Evolutionary conservation across 139 green algal species (phyloP), one percentile per base, ranked within the genome.

Genomic region (Chlamydomonas applanata): DNA sequence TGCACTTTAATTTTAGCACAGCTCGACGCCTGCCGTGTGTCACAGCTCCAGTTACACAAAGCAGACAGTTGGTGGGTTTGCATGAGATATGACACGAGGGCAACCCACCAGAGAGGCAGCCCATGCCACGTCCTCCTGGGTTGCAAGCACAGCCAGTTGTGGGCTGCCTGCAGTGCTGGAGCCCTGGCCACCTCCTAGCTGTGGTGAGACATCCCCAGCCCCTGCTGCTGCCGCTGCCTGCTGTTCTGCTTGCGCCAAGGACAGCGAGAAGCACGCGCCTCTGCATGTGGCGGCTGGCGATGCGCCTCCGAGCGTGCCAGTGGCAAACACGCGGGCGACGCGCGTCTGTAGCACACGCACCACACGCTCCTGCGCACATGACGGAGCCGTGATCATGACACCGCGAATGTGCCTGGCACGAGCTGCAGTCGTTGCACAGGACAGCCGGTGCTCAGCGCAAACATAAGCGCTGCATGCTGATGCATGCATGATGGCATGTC

Each of bases 291-390:
- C 4, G 25, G 59, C 59, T 66, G 22, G n/a, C 11, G 24, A 24
- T 11, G 17, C 3, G 17, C n/a, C 30, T 4, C n/a, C 59, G 3
- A 29, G 29, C 3, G 11, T 36, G 3, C 65, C 65, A 2, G 65
- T 72, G 65, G 40, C 40, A 59, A 59, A 63, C 25, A 73, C 67
- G 3, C 67, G 46, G 5, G 27, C 25, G 7, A 46, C 67, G 13
- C 67, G 45, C 2, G 22, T 5, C 46, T 73, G 60, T 2, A 73
- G 46, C 22, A 63, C 46, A 2, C 45, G 29, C 25, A 73, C 67
- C 17, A 73, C 29, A 30, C 46, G 46, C 44, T 73, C 67, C 67
- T 73, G 44, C 67, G 25, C 59, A 56, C 14, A 56, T 56, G 46
- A 14, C 46, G 17, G 17, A 24, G 46, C 46, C 14, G 14, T 56